Evolutionary conservation across 345 rosid genomes (phyloP), one percentile per base, ranked within the genome.

Genomic region (Dimocarpus longan): DNA sequence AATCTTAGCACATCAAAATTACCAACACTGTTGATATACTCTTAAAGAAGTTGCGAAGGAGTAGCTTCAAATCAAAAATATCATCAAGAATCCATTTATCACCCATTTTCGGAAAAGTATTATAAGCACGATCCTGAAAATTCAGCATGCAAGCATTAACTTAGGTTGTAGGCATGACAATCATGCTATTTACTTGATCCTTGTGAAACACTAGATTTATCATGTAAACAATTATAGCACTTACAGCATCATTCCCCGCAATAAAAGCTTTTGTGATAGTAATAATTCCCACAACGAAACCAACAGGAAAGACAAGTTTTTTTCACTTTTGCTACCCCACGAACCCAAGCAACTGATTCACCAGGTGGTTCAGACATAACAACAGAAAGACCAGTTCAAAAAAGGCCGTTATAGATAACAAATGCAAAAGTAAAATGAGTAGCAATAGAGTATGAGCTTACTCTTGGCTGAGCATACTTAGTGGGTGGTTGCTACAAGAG

Each of bases 321-420:
- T 89, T 96, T 39, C n/a, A 96, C 93, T 86, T 91, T 94, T 73
- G 93, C 92, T 54, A 97, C 97, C 70, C 97, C 98, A 2, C 73
- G 85, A 72, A 93, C 95, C 97, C 97, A 93, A 43, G 95, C 80
- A 60, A 93, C 42, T 18, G 98, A 94, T 70, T 91, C 97, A 11
- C 97, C 87, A 46, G 97, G 98, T 60, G 99, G 98, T 84, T 96
- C 97, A 10, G 99, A 98, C 93, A 94, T 91, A 44, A 94, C 92
- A 50, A 91, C 97, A 39, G 97, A 93, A 62, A 92, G 95, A 37
- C 94, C 97, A 8, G 98, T 96, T 97, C 99, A 96, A 81, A 96
- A 89, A 50, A 96, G 92, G 80, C 95, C 95, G 81, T 90, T 81
- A 75, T 96, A 96, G 43, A 96, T 96, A 64, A 87, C 94, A 71